Evolutionary conservation across 441 rosid species (phyloP).

Genomic region (Croton laevigatus): DNA sequence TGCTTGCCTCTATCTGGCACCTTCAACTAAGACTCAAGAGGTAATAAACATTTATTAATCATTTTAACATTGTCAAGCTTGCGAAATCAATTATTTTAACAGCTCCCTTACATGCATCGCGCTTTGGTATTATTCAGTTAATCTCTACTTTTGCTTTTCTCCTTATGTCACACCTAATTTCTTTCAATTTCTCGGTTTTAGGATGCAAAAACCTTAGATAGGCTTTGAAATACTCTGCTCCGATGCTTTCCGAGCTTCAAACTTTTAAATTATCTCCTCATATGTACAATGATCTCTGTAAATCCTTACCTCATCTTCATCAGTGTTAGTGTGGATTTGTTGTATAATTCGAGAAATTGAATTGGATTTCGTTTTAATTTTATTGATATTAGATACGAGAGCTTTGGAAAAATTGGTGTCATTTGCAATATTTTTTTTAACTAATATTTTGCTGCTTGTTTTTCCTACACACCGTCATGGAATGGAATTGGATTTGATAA

Average conservation of each 20-base stretch:
- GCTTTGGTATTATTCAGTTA: constrained; percentile 57
- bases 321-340: neutral
- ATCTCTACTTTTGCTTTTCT: neutral
- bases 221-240: constrained; percentile 94
- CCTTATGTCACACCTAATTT: neutral
- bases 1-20: no score
- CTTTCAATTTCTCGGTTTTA: constrained; percentile 20
- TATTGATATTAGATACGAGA: constrained; percentile 62
- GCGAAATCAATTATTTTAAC: no score
- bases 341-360: neutral
- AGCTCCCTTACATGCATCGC: constrained; percentile 96
- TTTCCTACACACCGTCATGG: no score
- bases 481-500: no score
- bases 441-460: no score
- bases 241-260: constrained; percentile 95
- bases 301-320: constrained; percentile 5
- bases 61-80: no score
- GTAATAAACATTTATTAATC: no score
- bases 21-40: no score
- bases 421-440: no score
- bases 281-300: constrained; percentile 88
- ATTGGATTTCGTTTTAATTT: neutral
- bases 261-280: constrained; percentile 97
- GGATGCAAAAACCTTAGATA: constrained; percentile 95
- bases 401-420: constrained; percentile 94